Evolutionary conservation across 164 flowering plant genomes (phyloP).

Genomic region (Aristolochia californica): DNA sequence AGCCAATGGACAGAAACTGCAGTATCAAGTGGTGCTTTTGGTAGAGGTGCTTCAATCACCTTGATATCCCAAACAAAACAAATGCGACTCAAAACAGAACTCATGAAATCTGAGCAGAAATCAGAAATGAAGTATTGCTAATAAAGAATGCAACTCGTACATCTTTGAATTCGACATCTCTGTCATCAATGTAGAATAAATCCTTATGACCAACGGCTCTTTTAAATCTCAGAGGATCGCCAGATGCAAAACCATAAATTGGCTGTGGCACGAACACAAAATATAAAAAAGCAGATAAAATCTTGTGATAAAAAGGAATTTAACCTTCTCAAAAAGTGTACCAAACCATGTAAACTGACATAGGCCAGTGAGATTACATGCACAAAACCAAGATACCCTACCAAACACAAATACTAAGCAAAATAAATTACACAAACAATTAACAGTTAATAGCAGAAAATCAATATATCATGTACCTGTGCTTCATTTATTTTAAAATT

Average conservation of each 20-base stretch:
- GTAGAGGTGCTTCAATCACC: constrained; percentile 94
- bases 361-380: background rate
- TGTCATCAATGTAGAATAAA: constrained; percentile 82
- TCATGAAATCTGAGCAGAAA: background rate
- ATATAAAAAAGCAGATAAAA: constrained; percentile 9
- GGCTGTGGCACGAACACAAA: constrained; percentile 41
- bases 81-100: background rate
- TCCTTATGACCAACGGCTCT: constrained; percentile 80
- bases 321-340: background rate
- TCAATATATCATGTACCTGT: too few relatives aligned
- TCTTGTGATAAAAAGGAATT: background rate
- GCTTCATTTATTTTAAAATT: too few relatives aligned
- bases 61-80: constrained; percentile 9
- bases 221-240: constrained; percentile 69
- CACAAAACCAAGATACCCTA: too few relatives aligned
- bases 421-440: too few relatives aligned
- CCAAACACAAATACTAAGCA: too few relatives aligned
- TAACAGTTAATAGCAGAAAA: too few relatives aligned
- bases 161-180: constrained; percentile 80
- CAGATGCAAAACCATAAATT: constrained; percentile 77
- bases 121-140: background rate
- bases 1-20: constrained; percentile 81
- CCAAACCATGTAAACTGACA: background rate
- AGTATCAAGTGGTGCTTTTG: constrained; percentile 90
- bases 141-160: constrained; percentile 30